A percentile compares a stretch with the other conserved stretches of the same genome.
Evolutionary conservation across 164 flowering plant species (phyloP).

Genomic region (Hamamelis virginiana): DNA sequence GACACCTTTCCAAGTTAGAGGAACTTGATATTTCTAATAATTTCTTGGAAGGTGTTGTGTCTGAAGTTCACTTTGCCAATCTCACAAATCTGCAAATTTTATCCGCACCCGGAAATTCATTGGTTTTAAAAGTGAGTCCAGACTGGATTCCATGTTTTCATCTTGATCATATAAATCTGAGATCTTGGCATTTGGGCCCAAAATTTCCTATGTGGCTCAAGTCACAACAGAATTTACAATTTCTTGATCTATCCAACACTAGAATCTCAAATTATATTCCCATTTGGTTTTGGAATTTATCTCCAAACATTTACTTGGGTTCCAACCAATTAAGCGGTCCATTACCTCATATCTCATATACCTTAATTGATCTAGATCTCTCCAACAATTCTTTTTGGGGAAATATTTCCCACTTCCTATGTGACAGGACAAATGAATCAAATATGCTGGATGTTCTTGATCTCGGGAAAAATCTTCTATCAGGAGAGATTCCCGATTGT

Average conservation of each 20-base stretch:
- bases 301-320: not conserved
- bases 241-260: constrained; percentile 9
- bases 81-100: constrained; percentile 5
- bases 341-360: not conserved
- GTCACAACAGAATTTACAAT: not conserved
- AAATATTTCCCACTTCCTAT: constrained; percentile 6
- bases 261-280: constrained; percentile 13
- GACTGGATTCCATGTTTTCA: constrained; percentile 18
- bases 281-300: constrained; percentile 12
- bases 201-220: constrained; percentile 13
- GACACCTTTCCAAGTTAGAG: not conserved
- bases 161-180: not conserved
- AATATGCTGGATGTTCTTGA: not conserved
- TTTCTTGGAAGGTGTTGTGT: constrained; percentile 1
- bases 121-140: constrained; percentile 5
- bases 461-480: constrained; percentile 13
- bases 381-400: constrained; percentile 16
- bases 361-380: not conserved
- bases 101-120: not conserved
- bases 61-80: not conserved
- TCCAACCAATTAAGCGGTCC: constrained; percentile 8
- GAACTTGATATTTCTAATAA: not conserved
- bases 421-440: not conserved
- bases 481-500: constrained; percentile 29
- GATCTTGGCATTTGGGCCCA: constrained; percentile 10